phyloP scores from a whole-genome alignment of 805 yeast species.

The Sugiyamaella smithiae region DNA sequence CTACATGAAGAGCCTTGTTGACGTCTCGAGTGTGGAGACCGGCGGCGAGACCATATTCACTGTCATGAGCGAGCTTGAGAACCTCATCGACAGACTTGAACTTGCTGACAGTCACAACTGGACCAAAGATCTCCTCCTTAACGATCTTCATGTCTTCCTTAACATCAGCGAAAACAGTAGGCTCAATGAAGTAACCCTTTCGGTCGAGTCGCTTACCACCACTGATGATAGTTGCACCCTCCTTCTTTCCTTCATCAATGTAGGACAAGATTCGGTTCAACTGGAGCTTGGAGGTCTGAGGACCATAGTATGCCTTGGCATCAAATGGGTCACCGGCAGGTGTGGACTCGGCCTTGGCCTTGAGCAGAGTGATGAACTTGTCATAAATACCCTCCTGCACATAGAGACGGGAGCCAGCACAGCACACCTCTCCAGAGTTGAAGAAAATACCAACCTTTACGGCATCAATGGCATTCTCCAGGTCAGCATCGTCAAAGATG shows the following conservation, averaged over 20 bases:
- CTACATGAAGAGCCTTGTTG: conserved; percentile 60
- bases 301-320: conserved; percentile 75
- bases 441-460: conserved; percentile 79
- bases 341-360: conserved; percentile 46
- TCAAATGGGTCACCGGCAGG: conserved; percentile 73
- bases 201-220: conserved; percentile 63
- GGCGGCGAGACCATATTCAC: conserved; percentile 82
- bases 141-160: conserved; percentile 63
- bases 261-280: conserved; percentile 69
- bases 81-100: conserved; percentile 69
- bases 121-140: conserved; percentile 86
- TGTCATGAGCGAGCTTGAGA: conserved; percentile 62
- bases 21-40: conserved; percentile 72
- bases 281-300: conserved; percentile 81
- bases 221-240: conserved; percentile 77
- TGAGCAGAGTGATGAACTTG: conserved; percentile 58
- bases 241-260: conserved; percentile 71
- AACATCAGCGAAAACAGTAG: conserved; percentile 75
- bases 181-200: conserved; percentile 65
- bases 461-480: conserved; percentile 70
- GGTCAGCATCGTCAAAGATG: conserved; percentile 80
- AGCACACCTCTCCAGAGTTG: conserved; percentile 95
- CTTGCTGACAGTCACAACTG: conserved; percentile 71
- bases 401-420: conserved; percentile 89
- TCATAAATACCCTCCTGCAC: conserved; percentile 85